These are phyloP conservation scores for Stemphylium vesicarium DNA, from an alignment of 2,329 filamentous ascomycete genomes.

Conservation along the genomic window DNA sequence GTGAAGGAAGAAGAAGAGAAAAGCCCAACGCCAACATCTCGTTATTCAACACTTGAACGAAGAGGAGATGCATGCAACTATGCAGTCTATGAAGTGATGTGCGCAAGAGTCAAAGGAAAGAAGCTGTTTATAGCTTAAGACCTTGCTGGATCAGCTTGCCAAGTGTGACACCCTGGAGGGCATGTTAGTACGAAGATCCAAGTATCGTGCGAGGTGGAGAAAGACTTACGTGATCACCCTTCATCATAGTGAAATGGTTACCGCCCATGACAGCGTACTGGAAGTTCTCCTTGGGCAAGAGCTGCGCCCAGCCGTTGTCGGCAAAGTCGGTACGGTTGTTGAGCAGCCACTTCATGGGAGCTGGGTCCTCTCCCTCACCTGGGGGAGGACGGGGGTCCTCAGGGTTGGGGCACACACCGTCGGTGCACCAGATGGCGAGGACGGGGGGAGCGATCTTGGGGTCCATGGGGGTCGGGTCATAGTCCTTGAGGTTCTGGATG, in stretches of 20 bases:
- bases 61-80: constrained; percentile 40
- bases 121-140: constrained; percentile 38
- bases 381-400: constrained; percentile 70
- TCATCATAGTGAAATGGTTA: constrained; percentile 81
- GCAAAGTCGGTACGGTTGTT: constrained; percentile 76
- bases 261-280: constrained; percentile 71
- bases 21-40: constrained; percentile 38
- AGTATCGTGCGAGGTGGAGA: background rate
- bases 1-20: constrained; percentile 8
- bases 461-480: constrained; percentile 69
- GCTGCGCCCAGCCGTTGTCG: constrained; percentile 72
- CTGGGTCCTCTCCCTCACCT: constrained; percentile 62
- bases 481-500: constrained; percentile 71
- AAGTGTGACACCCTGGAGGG: constrained; percentile 44
- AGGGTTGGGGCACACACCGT: constrained; percentile 73
- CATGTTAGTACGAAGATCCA: constrained; percentile 35
- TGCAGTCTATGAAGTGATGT: constrained; percentile 12
- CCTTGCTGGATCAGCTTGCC: constrained; percentile 55
- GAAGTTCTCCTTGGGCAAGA: constrained; percentile 67
- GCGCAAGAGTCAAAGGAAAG: constrained; percentile 8
- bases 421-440: constrained; percentile 73
- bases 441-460: constrained; percentile 65
- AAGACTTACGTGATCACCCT: constrained; percentile 59
- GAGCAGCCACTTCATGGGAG: constrained; percentile 68
- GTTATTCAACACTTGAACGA: constrained; percentile 42